phyloP scores from a whole-genome alignment of 2,329 filamentous ascomycete species.

The Escovopsis weberi region DNA sequence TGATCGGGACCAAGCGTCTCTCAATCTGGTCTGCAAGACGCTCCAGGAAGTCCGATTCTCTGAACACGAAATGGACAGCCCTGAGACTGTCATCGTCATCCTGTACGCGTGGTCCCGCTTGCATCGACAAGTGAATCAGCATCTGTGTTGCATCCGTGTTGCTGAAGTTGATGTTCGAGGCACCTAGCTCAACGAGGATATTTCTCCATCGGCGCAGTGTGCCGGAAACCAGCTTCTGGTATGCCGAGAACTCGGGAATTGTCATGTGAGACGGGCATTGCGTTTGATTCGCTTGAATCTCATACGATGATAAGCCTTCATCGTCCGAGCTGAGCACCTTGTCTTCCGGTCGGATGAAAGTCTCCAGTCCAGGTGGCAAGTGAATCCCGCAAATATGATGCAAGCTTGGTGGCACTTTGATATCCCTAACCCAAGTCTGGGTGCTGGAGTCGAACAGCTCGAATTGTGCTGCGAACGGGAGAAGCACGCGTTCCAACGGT shows the following conservation, averaged over 20 bases:
- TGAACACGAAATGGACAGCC: conserved; percentile 32
- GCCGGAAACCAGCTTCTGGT: conserved; percentile 32
- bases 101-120: conserved; percentile 34
- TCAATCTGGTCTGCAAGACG: conserved; percentile 33
- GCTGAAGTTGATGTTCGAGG: conserved; percentile 41
- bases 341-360: not conserved
- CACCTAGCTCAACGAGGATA: conserved; percentile 34
- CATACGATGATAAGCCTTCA: conserved; percentile 29
- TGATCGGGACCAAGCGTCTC: conserved; percentile 27
- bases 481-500: not conserved
- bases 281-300: conserved; percentile 34
- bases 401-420: conserved; percentile 24
- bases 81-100: conserved; percentile 19
- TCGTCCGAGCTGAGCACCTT: not conserved
- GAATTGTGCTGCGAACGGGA: conserved; percentile 6
- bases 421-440: conserved; percentile 2
- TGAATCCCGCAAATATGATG: conserved; percentile 24
- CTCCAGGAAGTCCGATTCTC: conserved; percentile 33
- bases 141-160: conserved; percentile 27
- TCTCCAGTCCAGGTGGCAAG: conserved; percentile 4
- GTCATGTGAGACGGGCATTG: conserved; percentile 31
- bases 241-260: conserved; percentile 37
- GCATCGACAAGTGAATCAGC: conserved; percentile 35
- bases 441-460: conserved; percentile 1
- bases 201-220: conserved; percentile 32